These are phyloP conservation scores for Termitomyces eurrhizus DNA, from an alignment of 768 basidiomycete genomes.

Conservation along the genomic window DNA sequence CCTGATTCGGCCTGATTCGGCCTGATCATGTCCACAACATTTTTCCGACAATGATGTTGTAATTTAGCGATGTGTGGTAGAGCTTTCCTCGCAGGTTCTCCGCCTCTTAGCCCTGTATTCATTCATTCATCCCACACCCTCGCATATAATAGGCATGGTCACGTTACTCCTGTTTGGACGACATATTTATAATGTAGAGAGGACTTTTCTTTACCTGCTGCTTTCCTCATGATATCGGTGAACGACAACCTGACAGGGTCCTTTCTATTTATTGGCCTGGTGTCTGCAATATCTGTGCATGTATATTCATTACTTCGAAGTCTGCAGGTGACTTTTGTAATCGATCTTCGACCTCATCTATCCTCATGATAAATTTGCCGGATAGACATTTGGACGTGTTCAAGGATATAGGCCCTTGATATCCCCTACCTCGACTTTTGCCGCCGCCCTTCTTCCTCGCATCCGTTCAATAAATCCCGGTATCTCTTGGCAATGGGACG, in stretches of 20 bases:
- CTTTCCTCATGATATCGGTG: neutral
- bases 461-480: conserved; percentile 13
- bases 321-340: neutral
- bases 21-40: too few relatives aligned
- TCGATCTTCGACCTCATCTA: too few relatives aligned
- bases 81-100: too few relatives aligned
- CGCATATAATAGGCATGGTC: too few relatives aligned
- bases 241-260: neutral
- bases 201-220: too few relatives aligned
- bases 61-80: too few relatives aligned
- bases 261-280: neutral
- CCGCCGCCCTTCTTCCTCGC: conserved; percentile 6
- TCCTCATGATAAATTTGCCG: neutral
- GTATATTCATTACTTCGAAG: conserved; percentile 1
- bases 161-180: too few relatives aligned
- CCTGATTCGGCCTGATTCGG: too few relatives aligned
- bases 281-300: conserved; percentile 4
- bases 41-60: too few relatives aligned
- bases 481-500: conserved; percentile 12
- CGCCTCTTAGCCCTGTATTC: too few relatives aligned
- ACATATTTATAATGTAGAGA: too few relatives aligned
- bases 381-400: conserved; percentile 6
- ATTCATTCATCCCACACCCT: too few relatives aligned
- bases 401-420: conserved; percentile 13
- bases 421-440: conserved; percentile 6